Evolutionary conservation across 2,329 filamentous ascomycete species (phyloP).

Genomic region (Gnomoniopsis sp.): DNA sequence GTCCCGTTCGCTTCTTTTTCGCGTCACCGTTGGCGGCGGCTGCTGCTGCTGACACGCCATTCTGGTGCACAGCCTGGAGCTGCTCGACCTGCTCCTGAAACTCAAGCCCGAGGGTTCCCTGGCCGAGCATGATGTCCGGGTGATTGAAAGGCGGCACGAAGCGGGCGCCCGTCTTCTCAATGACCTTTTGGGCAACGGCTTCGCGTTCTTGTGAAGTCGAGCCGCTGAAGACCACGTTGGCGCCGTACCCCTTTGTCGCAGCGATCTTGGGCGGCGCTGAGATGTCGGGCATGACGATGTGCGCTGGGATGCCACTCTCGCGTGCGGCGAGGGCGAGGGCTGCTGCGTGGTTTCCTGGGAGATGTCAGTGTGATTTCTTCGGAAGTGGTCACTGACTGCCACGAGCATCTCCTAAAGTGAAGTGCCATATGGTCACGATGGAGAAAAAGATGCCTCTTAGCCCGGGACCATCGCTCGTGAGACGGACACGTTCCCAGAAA

Average conservation of each 20-base stretch:
- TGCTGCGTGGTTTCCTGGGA: slow-evolving; percentile 85
- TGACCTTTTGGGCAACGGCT: slow-evolving; percentile 66
- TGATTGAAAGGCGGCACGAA: slow-evolving; percentile 91
- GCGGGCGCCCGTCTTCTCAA: slow-evolving; percentile 68
- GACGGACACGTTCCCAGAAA: background rate
- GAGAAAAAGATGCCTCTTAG: no score
- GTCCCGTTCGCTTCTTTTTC: slow-evolving; percentile 26
- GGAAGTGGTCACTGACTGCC: slow-evolving; percentile 2
- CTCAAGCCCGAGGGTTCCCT: slow-evolving; percentile 87
- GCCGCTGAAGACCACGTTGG: slow-evolving; percentile 76
- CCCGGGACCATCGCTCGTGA: no score
- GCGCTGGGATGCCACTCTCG: slow-evolving; percentile 69
- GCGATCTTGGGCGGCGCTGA: slow-evolving; percentile 83
- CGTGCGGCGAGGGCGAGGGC: slow-evolving; percentile 82
- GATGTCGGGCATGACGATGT: slow-evolving; percentile 92
- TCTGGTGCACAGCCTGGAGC: slow-evolving; percentile 35
- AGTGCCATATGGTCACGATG: background rate
- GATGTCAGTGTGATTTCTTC: slow-evolving; percentile 9
- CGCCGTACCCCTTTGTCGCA: slow-evolving; percentile 75
- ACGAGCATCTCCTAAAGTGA: background rate
- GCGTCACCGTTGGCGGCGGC: slow-evolving; percentile 7
- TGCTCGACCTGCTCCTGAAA: slow-evolving; percentile 68
- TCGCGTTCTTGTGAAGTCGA: slow-evolving; percentile 79
- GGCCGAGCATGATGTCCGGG: slow-evolving; percentile 84
- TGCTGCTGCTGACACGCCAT: background rate